Evolutionary conservation across 2,329 filamentous ascomycete genomes (phyloP).

Genomic region (Clarireedia sp.): DNA sequence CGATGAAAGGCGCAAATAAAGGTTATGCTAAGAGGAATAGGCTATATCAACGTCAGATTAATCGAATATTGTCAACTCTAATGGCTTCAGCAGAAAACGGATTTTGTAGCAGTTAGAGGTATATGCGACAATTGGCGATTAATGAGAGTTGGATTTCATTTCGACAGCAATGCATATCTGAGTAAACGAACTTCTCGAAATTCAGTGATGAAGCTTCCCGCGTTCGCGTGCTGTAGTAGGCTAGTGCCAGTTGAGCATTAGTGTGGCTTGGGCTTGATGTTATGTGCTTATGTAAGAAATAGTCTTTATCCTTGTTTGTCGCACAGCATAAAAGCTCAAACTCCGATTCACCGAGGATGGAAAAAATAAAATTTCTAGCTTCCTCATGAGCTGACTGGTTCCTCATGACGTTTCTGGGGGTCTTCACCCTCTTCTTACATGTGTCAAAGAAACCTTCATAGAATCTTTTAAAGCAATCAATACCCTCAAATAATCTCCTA

Average conservation of each 20-base stretch:
- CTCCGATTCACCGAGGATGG: neutral
- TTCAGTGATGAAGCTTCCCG: slow-evolving; percentile 5
- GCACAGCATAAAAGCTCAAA: neutral
- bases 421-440: neutral
- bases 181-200: slow-evolving; percentile 1
- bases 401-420: neutral
- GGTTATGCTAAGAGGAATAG: neutral
- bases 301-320: neutral
- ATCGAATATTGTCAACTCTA: neutral
- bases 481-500: neutral
- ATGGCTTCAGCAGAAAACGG: neutral
- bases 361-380: neutral
- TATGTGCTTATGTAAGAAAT: neutral
- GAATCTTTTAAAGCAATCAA: neutral
- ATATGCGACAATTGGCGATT: neutral
- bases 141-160: neutral
- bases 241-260: slow-evolving; percentile 4
- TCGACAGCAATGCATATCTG: neutral
- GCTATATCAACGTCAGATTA: neutral
- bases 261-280: neutral
- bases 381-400: neutral
- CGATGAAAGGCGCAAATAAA: neutral
- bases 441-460: neutral
- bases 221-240: slow-evolving; percentile 6
- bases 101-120: neutral